Conservation (phyloP, 371 early-diverging fungal genomes). For the Dichotomocladium elegans region DNA sequence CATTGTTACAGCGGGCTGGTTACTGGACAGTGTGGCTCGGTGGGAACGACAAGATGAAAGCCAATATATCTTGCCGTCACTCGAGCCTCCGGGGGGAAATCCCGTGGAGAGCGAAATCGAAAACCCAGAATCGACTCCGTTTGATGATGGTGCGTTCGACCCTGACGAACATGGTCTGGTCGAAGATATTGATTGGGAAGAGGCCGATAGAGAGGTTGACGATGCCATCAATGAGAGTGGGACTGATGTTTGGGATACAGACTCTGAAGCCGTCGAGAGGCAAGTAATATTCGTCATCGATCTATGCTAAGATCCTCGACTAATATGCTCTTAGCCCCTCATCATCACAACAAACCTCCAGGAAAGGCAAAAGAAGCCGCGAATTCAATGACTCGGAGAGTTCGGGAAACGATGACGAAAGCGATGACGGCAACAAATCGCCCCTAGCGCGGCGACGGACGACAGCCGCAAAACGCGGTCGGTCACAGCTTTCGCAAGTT, state of each 20-base stretch:
- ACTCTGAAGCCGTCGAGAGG: slow-evolving; percentile 30
- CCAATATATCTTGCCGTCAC: slow-evolving; percentile 35
- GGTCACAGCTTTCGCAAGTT: slow-evolving; percentile 33
- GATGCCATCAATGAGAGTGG: slow-evolving; percentile 57
- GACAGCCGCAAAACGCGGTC: slow-evolving; percentile 15
- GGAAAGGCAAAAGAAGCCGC: slow-evolving; percentile 23
- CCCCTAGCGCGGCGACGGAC: slow-evolving; percentile 13
- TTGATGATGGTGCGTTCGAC: slow-evolving; percentile 37
- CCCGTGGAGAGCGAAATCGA: slow-evolving; percentile 29
- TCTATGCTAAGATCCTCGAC: neutral
- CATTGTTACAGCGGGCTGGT: slow-evolving; percentile 61
- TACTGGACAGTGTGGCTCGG: slow-evolving; percentile 52
- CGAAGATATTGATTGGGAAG: slow-evolving; percentile 53
- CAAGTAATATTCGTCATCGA: slow-evolving; percentile 2
- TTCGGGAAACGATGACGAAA: slow-evolving; percentile 28
- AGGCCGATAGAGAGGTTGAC: slow-evolving; percentile 54
- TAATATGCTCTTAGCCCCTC: slow-evolving; percentile 9
- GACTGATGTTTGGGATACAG: slow-evolving; percentile 46
- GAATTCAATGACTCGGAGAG: slow-evolving; percentile 9
- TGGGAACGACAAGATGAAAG: slow-evolving; percentile 59
- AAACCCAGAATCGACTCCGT: slow-evolving; percentile 26
- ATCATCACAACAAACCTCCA: slow-evolving; percentile 5
- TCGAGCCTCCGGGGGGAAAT: slow-evolving; percentile 12
- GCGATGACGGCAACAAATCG: slow-evolving; percentile 11
- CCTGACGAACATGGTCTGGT: slow-evolving; percentile 43